Conservation (phyloP, 192 early-diverging fungal genomes). For the Allomyces macrogynus region DNA sequence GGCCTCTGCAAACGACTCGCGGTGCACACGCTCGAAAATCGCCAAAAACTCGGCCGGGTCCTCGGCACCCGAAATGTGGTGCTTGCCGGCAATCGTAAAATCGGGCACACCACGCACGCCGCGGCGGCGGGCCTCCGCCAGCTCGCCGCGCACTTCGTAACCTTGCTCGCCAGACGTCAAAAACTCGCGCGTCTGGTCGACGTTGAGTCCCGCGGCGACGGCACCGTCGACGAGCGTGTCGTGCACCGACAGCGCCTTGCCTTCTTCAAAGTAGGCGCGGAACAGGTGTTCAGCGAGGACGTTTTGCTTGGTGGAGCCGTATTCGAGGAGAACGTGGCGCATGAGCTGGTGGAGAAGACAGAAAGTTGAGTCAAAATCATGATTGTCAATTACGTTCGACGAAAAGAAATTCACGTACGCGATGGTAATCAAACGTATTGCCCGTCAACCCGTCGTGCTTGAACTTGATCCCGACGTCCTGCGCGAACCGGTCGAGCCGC, state of each 20-base stretch:
- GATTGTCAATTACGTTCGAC: no score
- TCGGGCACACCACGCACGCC: conserved; percentile 51
- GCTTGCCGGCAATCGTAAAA: conserved; percentile 39
- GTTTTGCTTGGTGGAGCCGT: conserved; percentile 27
- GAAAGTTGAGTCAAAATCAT: no score
- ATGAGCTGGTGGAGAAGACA: no score
- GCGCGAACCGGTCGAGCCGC: conserved; percentile 29
- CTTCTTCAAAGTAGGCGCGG: conserved; percentile 48
- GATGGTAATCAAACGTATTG: conserved; percentile 44
- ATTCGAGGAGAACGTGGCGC: conserved; percentile 21
- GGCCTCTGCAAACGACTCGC: no score
- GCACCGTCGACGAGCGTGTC: conserved; percentile 35
- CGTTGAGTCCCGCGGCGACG: conserved; percentile 34
- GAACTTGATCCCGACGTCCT: conserved; percentile 44
- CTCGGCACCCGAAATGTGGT: conserved; percentile 5
- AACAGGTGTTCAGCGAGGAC: conserved; percentile 39
- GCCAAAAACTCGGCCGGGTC: no score
- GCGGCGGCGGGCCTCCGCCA: conserved; percentile 16
- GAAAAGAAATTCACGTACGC: conserved; percentile 1
- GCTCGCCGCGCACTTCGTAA: conserved; percentile 21
- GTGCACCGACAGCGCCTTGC: conserved; percentile 40
- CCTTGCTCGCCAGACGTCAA: conserved; percentile 32
- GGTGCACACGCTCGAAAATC: no score
- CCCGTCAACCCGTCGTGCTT: conserved; percentile 37
- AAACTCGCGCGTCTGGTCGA: conserved; percentile 19